Base-by-base conservation (phyloP, 2,329 filamentous ascomycete species). In the Magnaporthiopsis poae region DNA sequence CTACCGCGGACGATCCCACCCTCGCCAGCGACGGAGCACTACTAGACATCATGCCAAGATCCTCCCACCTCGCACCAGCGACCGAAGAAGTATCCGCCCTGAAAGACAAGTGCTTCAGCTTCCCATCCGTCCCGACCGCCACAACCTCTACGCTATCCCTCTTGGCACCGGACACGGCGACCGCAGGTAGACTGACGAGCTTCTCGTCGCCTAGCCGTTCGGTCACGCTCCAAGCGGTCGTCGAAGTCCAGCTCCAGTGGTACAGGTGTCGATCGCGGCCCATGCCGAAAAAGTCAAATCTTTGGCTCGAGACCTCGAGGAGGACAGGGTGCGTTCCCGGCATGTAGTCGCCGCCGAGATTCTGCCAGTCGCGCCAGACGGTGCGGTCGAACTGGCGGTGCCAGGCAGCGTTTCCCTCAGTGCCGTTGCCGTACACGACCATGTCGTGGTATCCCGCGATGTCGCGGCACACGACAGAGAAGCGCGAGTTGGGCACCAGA, bases 221-320 rank as follows among this genome's bases (percentile, higher is more conserved):
- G 13, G 21, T n/a, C 11, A 5, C 18, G 21, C 39, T 60, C 18
- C 35, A 65, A 8, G 27, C 63, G 13, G 29, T 21, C 5, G 46
- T 13, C 29, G 39, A 56, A 1, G 46, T 33, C 63, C 63, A 64
- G 52, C 52, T 60, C 64, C 31, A 60, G 21, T 36, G 35, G 31
- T 65, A 61, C 25, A 65, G 56, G 0, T 39, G 5, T 7, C 31
- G 56, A 31, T 65, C 64, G 5, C 27, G 31, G 64, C 64, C 64
- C 31, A 65, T 31, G 9, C 64, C 64, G 35, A 65, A 61, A 9
- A 65, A 65, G 21, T 61, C 56, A 59, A 65, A 61, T n/a, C 59
- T 7, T 3, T 21, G 13, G 5, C 15, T 29, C 31, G 15, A 35
- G 31, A 36, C 59, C 52, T 65, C 64, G 2, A 65, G 31, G 4